Base-by-base conservation (phyloP, 2,329 filamentous ascomycete species). In the Ceratocystis harringtonii region DNA sequence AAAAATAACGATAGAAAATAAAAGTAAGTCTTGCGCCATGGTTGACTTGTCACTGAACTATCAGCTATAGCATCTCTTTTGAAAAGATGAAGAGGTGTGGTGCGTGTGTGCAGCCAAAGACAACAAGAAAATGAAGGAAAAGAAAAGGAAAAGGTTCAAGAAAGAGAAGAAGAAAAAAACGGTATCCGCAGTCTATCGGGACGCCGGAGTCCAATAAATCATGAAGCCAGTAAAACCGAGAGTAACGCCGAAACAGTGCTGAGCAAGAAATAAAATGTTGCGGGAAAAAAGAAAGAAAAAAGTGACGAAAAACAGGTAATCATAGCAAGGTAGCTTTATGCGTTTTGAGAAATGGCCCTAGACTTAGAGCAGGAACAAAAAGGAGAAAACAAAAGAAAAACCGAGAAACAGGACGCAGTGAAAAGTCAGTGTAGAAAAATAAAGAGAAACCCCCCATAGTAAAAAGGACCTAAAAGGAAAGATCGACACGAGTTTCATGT, bases 381-480 rank as follows among this genome's bases (percentile, higher is more conserved):
- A 17, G 43, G 50, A 58, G 30, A 32, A 63, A 17, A 63, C 30
- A 45, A 61, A 67, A 36, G 52, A 43, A 62, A 57, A 45, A 8
- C 15, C 36, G 36, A 22, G 8, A 30, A 62, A 32, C 50, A 17
- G 43, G 57, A 25, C 36, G 36, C 41, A 61, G 30, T 41, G 57
- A 41, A 62, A 58, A 62, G n/a, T 17, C n/a, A 62, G 15, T 32
- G 52, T 50, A 63, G 50, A 32, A 22, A 63, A 32, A 57, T 15
- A 36, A 61, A 65, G n/a, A 61, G 17, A 36, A 65, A n/a, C 61
- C 43, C 15, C 30, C 45, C 67, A 65, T 66, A 65, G 67, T 68
- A 63, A 62, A 62, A 66, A 45, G 45, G 65, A 67, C 68, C 45
- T 58, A 71, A 69, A 69, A 69, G 67, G 64, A 66, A 67, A 68